Conservation (phyloP, 2,329 filamentous ascomycete species). For the Onygenales sp. region DNA sequence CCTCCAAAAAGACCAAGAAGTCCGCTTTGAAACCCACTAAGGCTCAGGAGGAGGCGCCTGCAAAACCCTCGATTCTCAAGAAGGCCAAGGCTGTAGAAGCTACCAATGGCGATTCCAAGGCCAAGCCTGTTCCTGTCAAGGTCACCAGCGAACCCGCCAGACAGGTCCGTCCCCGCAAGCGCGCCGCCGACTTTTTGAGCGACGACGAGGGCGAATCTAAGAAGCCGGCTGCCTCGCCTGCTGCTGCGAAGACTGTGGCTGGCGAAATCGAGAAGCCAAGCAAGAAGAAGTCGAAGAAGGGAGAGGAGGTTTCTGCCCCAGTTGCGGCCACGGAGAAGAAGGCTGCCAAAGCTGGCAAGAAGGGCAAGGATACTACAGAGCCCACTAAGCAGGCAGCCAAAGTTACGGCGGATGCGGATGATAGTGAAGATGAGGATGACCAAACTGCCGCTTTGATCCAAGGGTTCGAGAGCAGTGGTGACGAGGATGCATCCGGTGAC, state of each 20-base stretch:
- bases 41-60: constrained; percentile 19
- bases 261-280: constrained; percentile 16
- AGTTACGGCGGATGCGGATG: constrained; percentile 20
- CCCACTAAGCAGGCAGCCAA: constrained; percentile 35
- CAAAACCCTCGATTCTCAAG: constrained; percentile 22
- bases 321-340: neutral
- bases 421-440: constrained; percentile 35
- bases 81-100: constrained; percentile 19
- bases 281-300: constrained; percentile 43
- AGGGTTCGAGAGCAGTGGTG: constrained; percentile 47
- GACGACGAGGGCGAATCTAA: constrained; percentile 26
- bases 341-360: constrained; percentile 18
- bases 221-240: constrained; percentile 8
- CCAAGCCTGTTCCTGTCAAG: constrained; percentile 18
- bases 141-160: constrained; percentile 24
- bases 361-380: constrained; percentile 5
- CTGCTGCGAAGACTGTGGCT: constrained; percentile 10
- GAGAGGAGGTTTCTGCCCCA: neutral
- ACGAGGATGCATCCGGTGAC: constrained; percentile 37
- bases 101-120: constrained; percentile 12
- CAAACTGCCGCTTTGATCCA: constrained; percentile 45
- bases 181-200: constrained; percentile 39
- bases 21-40: constrained; percentile 25
- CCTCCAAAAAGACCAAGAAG: constrained; percentile 54
- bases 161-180: constrained; percentile 36